phyloP scores from a whole-genome alignment of 495 filamentous ascomycete genomes.

The Articulospora tetracladia region DNA sequence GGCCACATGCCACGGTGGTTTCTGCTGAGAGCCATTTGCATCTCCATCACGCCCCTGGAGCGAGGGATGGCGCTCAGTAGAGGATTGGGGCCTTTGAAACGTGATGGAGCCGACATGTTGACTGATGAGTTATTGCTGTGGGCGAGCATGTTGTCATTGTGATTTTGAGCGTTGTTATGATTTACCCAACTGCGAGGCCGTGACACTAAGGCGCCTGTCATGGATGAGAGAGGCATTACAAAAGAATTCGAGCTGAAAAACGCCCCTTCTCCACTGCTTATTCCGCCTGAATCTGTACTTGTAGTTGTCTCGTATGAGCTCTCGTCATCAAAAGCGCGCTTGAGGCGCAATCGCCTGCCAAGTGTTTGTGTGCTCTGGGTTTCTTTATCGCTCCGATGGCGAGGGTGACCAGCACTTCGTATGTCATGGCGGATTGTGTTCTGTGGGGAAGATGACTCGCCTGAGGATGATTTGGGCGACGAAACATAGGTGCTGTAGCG shows the following conservation, averaged over 20 bases:
- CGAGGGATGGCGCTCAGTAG: constrained; percentile 41
- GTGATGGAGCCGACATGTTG: constrained; percentile 5
- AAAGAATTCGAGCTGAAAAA: constrained; percentile 26
- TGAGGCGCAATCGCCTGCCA: constrained; percentile 19
- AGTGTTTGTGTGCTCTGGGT: constrained; percentile 8
- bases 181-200: constrained; percentile 7
- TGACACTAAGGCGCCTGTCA: neutral
- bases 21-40: neutral
- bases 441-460: constrained; percentile 10
- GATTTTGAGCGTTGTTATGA: constrained; percentile 13
- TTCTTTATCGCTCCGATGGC: neutral
- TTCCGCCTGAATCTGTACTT: constrained; percentile 29
- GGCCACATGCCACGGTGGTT: neutral
- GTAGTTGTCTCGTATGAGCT: constrained; percentile 32
- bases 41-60: constrained; percentile 18
- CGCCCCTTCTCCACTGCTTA: constrained; percentile 19
- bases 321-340: constrained; percentile 16
- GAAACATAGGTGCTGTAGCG: constrained; percentile 16
- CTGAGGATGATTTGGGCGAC: constrained; percentile 2
- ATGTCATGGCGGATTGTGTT: neutral
- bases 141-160: constrained; percentile 25
- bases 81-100: constrained; percentile 27
- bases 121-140: constrained; percentile 18
- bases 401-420: neutral
- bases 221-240: constrained; percentile 19